phyloP scores from a whole-genome alignment of 2,329 filamentous ascomycete genomes.

The Talaromyces marneffei region DNA sequence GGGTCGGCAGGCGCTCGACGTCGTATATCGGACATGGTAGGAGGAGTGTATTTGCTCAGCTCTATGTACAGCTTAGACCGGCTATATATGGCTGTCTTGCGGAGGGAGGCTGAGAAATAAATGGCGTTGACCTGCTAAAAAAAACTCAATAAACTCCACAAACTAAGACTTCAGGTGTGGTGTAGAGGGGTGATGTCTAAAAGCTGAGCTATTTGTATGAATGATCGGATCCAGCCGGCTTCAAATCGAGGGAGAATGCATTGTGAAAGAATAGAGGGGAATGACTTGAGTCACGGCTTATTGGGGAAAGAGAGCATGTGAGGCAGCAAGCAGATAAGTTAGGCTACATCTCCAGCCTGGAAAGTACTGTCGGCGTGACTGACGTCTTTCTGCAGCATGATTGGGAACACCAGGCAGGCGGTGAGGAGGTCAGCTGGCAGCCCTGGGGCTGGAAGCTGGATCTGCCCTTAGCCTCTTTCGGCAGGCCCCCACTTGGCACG shows the following conservation, averaged over 20 bases:
- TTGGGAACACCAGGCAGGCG: not conserved
- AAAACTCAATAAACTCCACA: not conserved
- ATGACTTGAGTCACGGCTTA: not conserved
- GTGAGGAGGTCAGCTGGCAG: slow-evolving; percentile 1
- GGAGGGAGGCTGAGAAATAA: not conserved
- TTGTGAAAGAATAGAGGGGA: not conserved
- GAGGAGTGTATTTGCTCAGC: not conserved
- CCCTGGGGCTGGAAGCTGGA: too few species aligned
- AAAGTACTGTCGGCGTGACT: not conserved
- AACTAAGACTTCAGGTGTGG: too few species aligned
- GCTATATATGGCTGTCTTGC: not conserved
- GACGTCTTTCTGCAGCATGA: not conserved
- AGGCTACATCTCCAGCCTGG: not conserved
- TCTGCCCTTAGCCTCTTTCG: not conserved
- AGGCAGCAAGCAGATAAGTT: not conserved
- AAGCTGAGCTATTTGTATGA: not conserved
- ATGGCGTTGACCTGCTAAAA: not conserved
- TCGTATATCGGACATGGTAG: slow-evolving; percentile 30
- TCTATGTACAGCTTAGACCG: not conserved
- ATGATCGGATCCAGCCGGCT: not conserved
- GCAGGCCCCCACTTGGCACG: not conserved
- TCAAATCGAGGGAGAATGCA: not conserved
- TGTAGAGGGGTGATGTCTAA: not conserved
- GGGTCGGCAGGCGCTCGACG: slow-evolving; percentile 24
- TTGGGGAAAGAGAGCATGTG: not conserved